A percentile compares a stretch with the other conserved stretches of the same genome.
Evolutionary conservation across 2,329 filamentous ascomycete species (phyloP).

Genomic region (Leptographium wingfieldii): DNA sequence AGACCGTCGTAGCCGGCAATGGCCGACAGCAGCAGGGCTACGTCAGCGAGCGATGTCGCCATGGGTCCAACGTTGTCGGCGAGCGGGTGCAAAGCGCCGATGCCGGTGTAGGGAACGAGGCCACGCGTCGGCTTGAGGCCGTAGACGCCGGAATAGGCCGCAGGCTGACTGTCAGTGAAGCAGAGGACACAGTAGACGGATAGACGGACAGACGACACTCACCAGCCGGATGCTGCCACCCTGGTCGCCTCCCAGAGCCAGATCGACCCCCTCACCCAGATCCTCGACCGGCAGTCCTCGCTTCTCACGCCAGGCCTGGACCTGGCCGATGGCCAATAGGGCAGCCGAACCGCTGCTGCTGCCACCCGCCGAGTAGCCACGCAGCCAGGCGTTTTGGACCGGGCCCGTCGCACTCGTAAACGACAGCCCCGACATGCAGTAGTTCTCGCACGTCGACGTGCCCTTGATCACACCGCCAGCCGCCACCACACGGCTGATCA

Average conservation of each 20-base stretch:
- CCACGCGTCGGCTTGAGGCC: conserved; percentile 36
- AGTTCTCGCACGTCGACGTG: conserved; percentile 59
- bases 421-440: conserved; percentile 41
- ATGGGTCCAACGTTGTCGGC: conserved; percentile 34
- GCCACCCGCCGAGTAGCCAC: conserved; percentile 61
- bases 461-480: conserved; percentile 60
- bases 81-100: conserved; percentile 25
- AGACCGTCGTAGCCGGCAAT: conserved; percentile 36
- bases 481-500: conserved; percentile 27
- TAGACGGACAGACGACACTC: background rate
- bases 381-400: conserved; percentile 59
- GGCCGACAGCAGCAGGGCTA: conserved; percentile 25
- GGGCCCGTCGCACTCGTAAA: conserved; percentile 65
- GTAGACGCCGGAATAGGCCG: conserved; percentile 27
- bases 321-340: conserved; percentile 17
- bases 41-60: conserved; percentile 27
- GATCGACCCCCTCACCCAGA: conserved; percentile 9
- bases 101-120: conserved; percentile 36
- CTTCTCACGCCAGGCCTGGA: conserved; percentile 7
- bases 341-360: conserved; percentile 58
- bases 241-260: conserved; percentile 47
- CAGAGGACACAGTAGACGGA: background rate
- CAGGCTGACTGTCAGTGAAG: conserved; percentile 14
- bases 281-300: conserved; percentile 51
- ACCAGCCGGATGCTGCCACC: conserved; percentile 60